Base-by-base conservation (phyloP, 202 grass and related monocot genomes). In the Miscanthus sacchariflorus region DNA sequence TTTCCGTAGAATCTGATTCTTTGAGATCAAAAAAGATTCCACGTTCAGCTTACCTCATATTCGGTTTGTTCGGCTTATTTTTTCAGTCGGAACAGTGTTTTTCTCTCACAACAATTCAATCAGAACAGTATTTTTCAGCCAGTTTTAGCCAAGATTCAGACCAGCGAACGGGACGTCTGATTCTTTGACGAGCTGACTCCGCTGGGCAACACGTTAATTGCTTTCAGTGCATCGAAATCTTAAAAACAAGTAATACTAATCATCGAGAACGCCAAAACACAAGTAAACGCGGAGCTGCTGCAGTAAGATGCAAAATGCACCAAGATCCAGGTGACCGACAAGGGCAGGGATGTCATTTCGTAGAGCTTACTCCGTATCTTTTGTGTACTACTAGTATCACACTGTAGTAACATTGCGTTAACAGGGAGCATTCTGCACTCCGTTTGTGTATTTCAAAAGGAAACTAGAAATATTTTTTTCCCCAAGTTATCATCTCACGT, bases 271-370 rank as follows among this genome's bases (percentile, higher is more conserved):
- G 18, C 13, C 13, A 77, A 77, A 49, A 64, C 80, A 78, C 49
- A 63, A 71, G 87, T 88, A 70, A 83, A 71, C 64, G 39, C 48
- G 14, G 10, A 7, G 40, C 61, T 70, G 6, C 80, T 4, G 46
- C 46, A 40, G 28, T 30, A 58, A 12, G 68, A 21, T 35, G 30
- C 54, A 56, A 64, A 64, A 71, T 54, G 48, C 78, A 81, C 8
- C 30, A n/a, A 35, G 73, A 78, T 72, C n/a, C 77, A 38, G 28
- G 10, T 21, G 50, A 84, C 75, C 81, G 81, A 72, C 81, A 84
- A 33, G 87, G 87, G n/a, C 42, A 84, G 6, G 21, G 9, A 0
- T 30, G 74, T n/a, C 36, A 68, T 76, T 79, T 66, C 28, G 9
- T 35, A 54, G 27, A 66, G 61, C 49, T 52, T 35, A 38, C 36